Evolutionary conservation across 768 basidiomycete genomes (phyloP).

Genomic region (Russula olivacea): DNA sequence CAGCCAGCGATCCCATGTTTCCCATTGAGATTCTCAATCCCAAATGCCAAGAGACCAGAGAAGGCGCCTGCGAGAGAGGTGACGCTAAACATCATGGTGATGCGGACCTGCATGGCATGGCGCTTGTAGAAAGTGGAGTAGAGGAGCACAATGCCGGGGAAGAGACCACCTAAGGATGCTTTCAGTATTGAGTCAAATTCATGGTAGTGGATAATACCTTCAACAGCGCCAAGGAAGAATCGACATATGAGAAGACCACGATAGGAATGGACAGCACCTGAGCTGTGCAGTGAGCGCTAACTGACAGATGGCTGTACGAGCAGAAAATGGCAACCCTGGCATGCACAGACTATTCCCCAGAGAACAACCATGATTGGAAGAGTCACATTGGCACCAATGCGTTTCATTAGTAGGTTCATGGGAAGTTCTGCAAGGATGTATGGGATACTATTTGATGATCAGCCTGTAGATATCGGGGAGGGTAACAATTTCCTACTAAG

Average conservation of each 20-base stretch:
- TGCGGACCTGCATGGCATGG: slow-evolving; percentile 31
- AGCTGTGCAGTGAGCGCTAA: neutral
- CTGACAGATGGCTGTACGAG: neutral
- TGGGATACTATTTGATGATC: slow-evolving; percentile 27
- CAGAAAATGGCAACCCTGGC: slow-evolving; percentile 45
- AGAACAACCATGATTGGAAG: slow-evolving; percentile 56
- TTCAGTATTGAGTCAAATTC: neutral
- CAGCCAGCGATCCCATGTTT: slow-evolving; percentile 49
- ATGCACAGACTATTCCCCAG: slow-evolving; percentile 61
- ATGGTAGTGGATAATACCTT: slow-evolving; percentile 40
- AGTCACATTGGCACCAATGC: slow-evolving; percentile 51
- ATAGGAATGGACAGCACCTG: slow-evolving; percentile 45
- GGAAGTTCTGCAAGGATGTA: slow-evolving; percentile 29
- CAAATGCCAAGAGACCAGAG: slow-evolving; percentile 58
- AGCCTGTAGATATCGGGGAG: slow-evolving; percentile 5
- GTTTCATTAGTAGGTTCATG: slow-evolving; percentile 31
- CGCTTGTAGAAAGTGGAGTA: slow-evolving; percentile 31
- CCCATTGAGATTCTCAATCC: slow-evolving; percentile 53
- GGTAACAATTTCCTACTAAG: slow-evolving; percentile 7
- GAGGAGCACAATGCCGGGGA: slow-evolving; percentile 34
- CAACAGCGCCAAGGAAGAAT: slow-evolving; percentile 48
- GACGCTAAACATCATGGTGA: slow-evolving; percentile 40
- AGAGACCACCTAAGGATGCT: slow-evolving; percentile 36
- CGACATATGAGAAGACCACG: slow-evolving; percentile 49
- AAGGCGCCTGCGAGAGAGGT: slow-evolving; percentile 51